Base-by-base conservation (phyloP, 805 yeast species). In the Metschnikowia cubensis region DNA sequence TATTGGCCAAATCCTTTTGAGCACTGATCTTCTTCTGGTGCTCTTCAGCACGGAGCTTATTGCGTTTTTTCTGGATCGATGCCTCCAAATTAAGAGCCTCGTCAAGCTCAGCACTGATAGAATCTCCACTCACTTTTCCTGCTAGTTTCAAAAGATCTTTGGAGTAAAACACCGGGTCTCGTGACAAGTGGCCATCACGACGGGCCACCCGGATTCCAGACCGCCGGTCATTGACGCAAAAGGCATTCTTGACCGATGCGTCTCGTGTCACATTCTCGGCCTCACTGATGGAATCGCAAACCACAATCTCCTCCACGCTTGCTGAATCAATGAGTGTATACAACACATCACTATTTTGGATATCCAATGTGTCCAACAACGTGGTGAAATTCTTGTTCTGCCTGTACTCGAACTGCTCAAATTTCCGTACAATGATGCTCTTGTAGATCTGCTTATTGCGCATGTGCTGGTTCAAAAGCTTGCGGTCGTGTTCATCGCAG, bases 291-390 rank as follows among this genome's bases (percentile, higher is more conserved):
- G 81, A 71, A 1, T 75, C 73, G 15, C 81, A 71, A 36, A 90
- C 63, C 0, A 86, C 68, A 0, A 77, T 68, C 10, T 76, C 72
- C 59, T 91, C 96, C 42, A 87, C 76, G 40, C 68, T 72, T 37
- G 75, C 73, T 3, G 75, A 55, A 65, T 88, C 96, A 45, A 90
- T 83, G 42, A 90, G 64, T 2, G 85, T 67, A 56, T 80, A 83
- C 58, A 77, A 74, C 7, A 84, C 75, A 36, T 77, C 76, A 38
- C 79, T 81, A 51, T 83, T 72, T 0, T 74, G 69, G 49, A 87
- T 74, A 6, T 76, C 73, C 31, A 94, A 60, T 6, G 78, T 80
- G 62, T 89, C 94, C 3, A 82, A 61, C 6, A 90, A 57, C 0
- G 87, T 79, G 13, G 45, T 34, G 29, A 45, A 55, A 7, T 50